These are phyloP conservation scores for Wickerhamomyces chambardii DNA, from an alignment of 805 yeast species.

Conservation along the genomic window DNA sequence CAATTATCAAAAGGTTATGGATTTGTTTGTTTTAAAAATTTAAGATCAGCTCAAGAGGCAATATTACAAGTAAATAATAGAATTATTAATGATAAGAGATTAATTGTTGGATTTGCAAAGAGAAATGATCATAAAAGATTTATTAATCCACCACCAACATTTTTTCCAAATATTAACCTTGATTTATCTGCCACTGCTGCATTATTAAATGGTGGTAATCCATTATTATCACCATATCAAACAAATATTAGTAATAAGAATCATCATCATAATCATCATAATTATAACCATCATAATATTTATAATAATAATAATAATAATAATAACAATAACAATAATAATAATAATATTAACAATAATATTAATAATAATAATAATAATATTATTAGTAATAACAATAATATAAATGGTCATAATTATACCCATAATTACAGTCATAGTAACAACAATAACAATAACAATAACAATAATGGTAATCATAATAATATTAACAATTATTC, in stretches of 20 bases:
- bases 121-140: neutral
- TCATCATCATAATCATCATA: neutral
- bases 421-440: too few species aligned
- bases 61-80: slow-evolving; percentile 18
- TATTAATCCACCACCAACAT: neutral
- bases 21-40: slow-evolving; percentile 49
- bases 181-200: neutral
- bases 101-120: neutral
- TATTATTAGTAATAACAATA: too few species aligned
- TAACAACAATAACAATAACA: neutral
- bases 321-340: too few species aligned
- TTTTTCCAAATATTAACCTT: neutral
- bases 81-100: neutral
- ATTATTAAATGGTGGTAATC: neutral
- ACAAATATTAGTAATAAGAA: neutral
- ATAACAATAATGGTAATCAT: neutral
- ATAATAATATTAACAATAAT: neutral
- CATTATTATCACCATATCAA: too few species aligned
- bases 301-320: too few species aligned
- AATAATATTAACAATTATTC: too few species aligned
- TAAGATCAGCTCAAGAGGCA: slow-evolving; percentile 50
- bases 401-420: neutral
- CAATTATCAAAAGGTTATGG: slow-evolving; percentile 49
- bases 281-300: too few species aligned
- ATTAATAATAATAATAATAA: too few species aligned